Conservation (phyloP, 2,329 filamentous ascomycete genomes). For the Cladosporium phlei region DNA sequence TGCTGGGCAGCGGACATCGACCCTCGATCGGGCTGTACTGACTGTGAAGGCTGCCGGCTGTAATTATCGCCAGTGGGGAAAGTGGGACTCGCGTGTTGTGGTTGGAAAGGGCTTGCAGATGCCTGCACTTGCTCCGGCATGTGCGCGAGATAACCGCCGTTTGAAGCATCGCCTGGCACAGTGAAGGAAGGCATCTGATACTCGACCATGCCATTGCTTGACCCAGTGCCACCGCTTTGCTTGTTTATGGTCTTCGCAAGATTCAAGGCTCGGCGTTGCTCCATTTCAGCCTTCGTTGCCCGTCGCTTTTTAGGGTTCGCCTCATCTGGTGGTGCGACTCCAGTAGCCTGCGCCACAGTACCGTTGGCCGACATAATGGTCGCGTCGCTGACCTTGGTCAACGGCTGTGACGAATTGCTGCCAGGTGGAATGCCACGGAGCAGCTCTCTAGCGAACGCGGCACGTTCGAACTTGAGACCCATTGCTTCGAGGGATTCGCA, state of each 20-base stretch:
- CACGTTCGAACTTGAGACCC: slow-evolving; percentile 48
- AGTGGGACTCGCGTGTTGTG: neutral
- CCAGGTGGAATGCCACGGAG: slow-evolving; percentile 43
- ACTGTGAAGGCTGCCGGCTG: slow-evolving; percentile 1
- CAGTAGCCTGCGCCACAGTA: slow-evolving; percentile 16
- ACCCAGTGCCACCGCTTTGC: neutral
- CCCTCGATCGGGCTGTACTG: neutral
- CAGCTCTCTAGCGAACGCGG: slow-evolving; percentile 50
- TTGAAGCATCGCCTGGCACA: slow-evolving; percentile 21
- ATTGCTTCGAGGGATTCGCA: slow-evolving; percentile 50
- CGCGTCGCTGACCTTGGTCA: neutral
- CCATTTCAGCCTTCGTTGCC: slow-evolving; percentile 8
- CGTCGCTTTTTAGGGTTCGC: neutral
- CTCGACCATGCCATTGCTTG: slow-evolving; percentile 18
- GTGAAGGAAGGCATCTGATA: slow-evolving; percentile 27
- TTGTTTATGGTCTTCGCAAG: neutral
- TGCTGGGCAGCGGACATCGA: slow-evolving; percentile 1
- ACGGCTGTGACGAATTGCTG: slow-evolving; percentile 22
- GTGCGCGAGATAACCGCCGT: neutral
- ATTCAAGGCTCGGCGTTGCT: neutral
- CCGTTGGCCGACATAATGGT: slow-evolving; percentile 14
- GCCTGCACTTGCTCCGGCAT: neutral
- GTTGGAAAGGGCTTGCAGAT: neutral
- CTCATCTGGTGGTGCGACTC: slow-evolving; percentile 4
- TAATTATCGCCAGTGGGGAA: neutral